phyloP scores from a whole-genome alignment of 331 rosid species.

The Quercus lobata region DNA sequence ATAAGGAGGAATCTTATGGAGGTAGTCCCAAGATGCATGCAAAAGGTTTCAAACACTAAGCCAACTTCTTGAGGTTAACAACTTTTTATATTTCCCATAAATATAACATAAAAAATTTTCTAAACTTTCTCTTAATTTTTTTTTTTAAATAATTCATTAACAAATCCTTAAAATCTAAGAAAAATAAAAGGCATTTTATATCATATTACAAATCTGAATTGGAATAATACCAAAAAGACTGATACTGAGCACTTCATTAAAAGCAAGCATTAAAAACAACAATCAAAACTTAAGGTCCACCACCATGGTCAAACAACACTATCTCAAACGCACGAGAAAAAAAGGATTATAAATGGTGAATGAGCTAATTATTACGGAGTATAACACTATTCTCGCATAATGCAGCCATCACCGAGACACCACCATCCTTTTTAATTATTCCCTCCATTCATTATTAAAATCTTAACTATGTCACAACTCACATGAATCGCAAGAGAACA shows the following conservation, averaged over 20 bases:
- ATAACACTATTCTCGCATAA: not conserved
- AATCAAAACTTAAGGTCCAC: not conserved
- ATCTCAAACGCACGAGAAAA: not conserved
- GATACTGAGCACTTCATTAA: not conserved
- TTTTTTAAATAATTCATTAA: too few species aligned
- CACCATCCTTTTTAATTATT: not conserved
- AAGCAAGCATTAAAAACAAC: not conserved
- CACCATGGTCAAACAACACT: conserved; percentile 1
- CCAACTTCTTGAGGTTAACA: too few species aligned
- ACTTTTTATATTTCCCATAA: too few species aligned
- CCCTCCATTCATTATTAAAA: not conserved
- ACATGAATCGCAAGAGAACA: not conserved
- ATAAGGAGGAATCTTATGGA: rapidly evolving
- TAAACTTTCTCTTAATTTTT: too few species aligned
- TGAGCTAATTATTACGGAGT: too few species aligned
- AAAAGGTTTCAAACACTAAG: too few species aligned
- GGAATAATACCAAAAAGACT: not conserved
- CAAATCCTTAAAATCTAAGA: too few species aligned
- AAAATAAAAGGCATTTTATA: too few species aligned
- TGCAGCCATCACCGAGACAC: not conserved
- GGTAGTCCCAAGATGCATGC: rapidly evolving
- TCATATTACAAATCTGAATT: too few species aligned
- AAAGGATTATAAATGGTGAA: not conserved
- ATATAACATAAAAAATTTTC: too few species aligned
- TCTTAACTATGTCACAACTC: too few species aligned